Evolutionary conservation across 352 stramenopile genomes (phyloP).

Genomic region (Globisporangium orthogonon): DNA sequence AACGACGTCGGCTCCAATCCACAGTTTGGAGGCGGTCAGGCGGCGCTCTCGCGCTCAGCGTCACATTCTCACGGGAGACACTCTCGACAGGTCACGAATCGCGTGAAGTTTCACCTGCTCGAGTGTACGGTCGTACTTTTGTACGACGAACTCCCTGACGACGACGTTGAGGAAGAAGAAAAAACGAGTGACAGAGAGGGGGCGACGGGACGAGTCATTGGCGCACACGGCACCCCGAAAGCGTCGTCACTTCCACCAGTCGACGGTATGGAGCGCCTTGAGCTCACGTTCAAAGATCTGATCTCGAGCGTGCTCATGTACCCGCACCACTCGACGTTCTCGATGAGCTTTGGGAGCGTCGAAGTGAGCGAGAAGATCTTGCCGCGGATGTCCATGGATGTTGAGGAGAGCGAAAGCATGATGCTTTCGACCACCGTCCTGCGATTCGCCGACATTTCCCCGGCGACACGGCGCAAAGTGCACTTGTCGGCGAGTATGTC

Average conservation of each 20-base stretch:
- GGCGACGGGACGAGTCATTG: constrained; percentile 16
- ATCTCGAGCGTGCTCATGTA: constrained; percentile 62
- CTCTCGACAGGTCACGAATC: constrained; percentile 42
- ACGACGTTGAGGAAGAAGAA: constrained; percentile 27
- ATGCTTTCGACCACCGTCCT: constrained; percentile 60
- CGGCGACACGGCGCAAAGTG: constrained; percentile 46
- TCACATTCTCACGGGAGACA: constrained; percentile 1
- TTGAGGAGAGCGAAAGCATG: constrained; percentile 45
- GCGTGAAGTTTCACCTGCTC: constrained; percentile 74
- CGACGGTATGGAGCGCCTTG: constrained; percentile 59
- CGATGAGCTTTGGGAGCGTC: constrained; percentile 53
- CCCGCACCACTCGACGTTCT: constrained; percentile 38
- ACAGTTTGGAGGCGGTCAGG: background rate
- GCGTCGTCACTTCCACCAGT: constrained; percentile 39
- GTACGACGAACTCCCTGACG: constrained; percentile 74
- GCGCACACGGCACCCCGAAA: constrained; percentile 19
- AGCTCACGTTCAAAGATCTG: constrained; percentile 64
- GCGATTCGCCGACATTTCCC: constrained; percentile 53
- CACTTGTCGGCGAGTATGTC: constrained; percentile 66
- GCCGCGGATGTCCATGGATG: constrained; percentile 70
- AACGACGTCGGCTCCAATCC: constrained; percentile 8
- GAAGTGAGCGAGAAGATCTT: constrained; percentile 68
- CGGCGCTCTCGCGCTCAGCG: constrained; percentile 5
- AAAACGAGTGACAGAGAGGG: constrained; percentile 15
- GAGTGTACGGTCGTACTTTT: constrained; percentile 67